Evolutionary conservation across 306 rosid species (phyloP), one percentile per base, ranked within the genome.

Genomic region (Castanopsis chinensis): DNA sequence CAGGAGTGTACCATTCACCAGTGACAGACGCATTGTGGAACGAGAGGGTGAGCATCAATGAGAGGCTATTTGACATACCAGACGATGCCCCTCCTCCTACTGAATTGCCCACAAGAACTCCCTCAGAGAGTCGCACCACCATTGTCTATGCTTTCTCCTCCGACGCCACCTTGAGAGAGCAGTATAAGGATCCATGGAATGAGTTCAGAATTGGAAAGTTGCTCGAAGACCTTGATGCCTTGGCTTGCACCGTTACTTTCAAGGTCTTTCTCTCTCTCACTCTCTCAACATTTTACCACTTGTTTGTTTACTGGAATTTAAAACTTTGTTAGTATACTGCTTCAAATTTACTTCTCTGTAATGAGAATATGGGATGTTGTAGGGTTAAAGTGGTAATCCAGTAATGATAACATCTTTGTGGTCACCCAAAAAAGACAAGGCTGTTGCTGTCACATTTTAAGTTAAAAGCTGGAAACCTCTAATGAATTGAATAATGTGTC

Each of bases 1-100:
- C 98, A 0, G 99, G 98, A 69, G 93, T 93, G 94, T 92, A 89
- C 90, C 98, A 91, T 72, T 95, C 99, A 10, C 97, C 99, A 23
- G 99, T 95, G 53, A 93, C 99, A 1, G 80, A 92, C 6, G 99
- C 99, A 2, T 82, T 95, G 7, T 95, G 99, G 99, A 96, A 93
- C 60, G 97, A 98, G 0, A 83, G 98, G 85, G 69, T 80, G 1
- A 82, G 83, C 15, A 91, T 89, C 45, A 91, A 92, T 41, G 99
- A 91, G 87, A 83, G 87, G 79, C 87, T 92, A 61, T 85, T 91
- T 17, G 94, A 95, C 81, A 94, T 96, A 28, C 97, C 96, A 0
- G 84, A 82, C 32, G 99, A 95, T 72, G 96, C 97, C 3, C 97
- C 98, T 15, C 98, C 97, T 0, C 99, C 91, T 85, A 90, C 93